Evolutionary conservation across 345 rosid species (phyloP), one percentile per base, ranked within the genome.

Genomic region (Pistacia vera): DNA sequence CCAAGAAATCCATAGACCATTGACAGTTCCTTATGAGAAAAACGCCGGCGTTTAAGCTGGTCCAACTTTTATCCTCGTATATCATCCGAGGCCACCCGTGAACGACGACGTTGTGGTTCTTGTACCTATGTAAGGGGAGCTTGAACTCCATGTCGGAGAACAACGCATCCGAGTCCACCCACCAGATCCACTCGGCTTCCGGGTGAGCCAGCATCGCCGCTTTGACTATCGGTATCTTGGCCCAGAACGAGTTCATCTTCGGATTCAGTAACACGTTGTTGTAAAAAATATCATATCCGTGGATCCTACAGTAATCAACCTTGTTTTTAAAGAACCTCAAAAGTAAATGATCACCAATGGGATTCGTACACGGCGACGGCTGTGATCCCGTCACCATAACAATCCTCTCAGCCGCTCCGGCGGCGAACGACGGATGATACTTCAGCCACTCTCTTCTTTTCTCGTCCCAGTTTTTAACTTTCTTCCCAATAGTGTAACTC

Each of bases 101-200:
- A 59, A 96, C 98, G 30, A 96, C 97, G 30, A 96, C 68, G 77
- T 93, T 93, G 67, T 92, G 95, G 56, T 77, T 59, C 71, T 77
- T 81, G 74, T 96, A 96, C 46, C 97, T 86, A 7, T 60, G 81
- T 11, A 88, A 82, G 8, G 98, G 99, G 35, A 92, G 89, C 64
- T 84, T 82, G 63, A 83, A 96, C 77, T 96, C 99, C 99, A 96
- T 93, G 83, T 95, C 99, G 62, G 98, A 90, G 88, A 95, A 82
- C 65, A 86, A 48, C 17, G 99, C 99, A 75, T 96, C 99, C 73
- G 99, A 92, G 81, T 96, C 99, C 16, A 93, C 96, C 99, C 99
- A 95, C 99, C 99, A 95, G 92, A 95, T 91, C 99, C 99, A 95
- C 81, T 93, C 98, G 17, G 94, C 94, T 75, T 95, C 99, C 54